Base-by-base conservation (phyloP, 2,329 filamentous ascomycete species). In the Herpomyces periplanetae region DNA sequence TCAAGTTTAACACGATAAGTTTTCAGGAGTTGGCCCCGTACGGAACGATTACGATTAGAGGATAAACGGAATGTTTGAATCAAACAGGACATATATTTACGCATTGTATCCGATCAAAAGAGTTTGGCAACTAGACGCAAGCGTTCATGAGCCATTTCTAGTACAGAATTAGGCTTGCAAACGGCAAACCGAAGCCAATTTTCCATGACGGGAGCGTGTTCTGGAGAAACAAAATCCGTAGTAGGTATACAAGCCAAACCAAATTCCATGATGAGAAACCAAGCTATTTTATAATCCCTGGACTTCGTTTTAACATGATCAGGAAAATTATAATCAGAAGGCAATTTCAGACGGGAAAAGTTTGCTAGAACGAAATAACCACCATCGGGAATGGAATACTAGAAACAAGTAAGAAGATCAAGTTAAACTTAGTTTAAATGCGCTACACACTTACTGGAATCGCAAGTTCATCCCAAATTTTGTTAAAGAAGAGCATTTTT, bases 321-420 rank as follows among this genome's bases (percentile, higher is more conserved):
- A 11, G 80, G 80, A 45, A 91, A 91, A 0, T 61, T 52, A 37
- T 91, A 96, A 34, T 59, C 58, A 3, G 49, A 49, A 0, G 80
- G 80, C 3, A 96, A 36, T 34, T 64, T 56, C 22, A 96, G 68
- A 34, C 75, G 73, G 22, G 54, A 47, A 48, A 91, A 60, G 43
- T 96, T 96, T 26, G 68, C 80, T 20, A 96, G 54, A 15, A 96
- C 68, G 34, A 96, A 96, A 45, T 96, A 96, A 9, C 80, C 80
- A 20, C 80, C 80, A 38, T 96, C 73, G 3, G 80, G 80, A 23
- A 87, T 63, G 1, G 68, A 75, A 43, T 75, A 87, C 36, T 45
- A 20, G 5, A n/a, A 8, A 10, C 5, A 5, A 32, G 32, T 3
- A 30, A 33, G 16, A 34, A 30, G 30, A 29, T 36, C 9, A 15